Conservation (phyloP, 148 eudicot species). For the Rhododendron simsii region DNA sequence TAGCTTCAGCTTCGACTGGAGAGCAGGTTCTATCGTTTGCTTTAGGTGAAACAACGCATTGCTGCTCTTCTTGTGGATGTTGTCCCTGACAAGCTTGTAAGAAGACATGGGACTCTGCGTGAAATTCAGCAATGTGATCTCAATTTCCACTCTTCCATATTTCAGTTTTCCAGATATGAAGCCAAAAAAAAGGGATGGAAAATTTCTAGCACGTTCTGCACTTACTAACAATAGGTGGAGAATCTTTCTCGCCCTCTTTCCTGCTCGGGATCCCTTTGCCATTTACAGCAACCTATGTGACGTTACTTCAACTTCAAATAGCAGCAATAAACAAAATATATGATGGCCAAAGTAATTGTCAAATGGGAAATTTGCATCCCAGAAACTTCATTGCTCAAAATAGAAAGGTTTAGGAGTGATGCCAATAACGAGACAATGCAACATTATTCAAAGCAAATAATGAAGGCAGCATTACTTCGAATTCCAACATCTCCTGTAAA, state of each 20-base stretch:
- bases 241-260: conserved; percentile 33
- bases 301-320: not conserved
- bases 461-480: not conserved
- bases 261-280: conserved; percentile 36
- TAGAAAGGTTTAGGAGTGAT: not conserved
- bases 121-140: not conserved
- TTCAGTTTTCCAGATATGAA: not conserved
- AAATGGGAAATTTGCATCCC: not conserved
- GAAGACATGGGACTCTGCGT: conserved; percentile 31
- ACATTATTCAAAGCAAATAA: not conserved
- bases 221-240: conserved; percentile 42
- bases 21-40: conserved; percentile 22
- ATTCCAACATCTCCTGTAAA: not conserved
- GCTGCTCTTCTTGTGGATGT: conserved; percentile 24
- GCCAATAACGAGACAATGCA: not conserved
- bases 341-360: not conserved
- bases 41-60: conserved; percentile 27
- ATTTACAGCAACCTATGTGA: conserved; percentile 44
- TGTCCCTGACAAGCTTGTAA: conserved; percentile 26
- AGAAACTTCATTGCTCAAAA: not conserved
- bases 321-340: not conserved
- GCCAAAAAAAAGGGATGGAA: not conserved
- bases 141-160: not conserved
- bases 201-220: conserved; percentile 7
- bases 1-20: conserved; percentile 23